Base-by-base conservation (phyloP, 2,329 filamentous ascomycete genomes). In the Aspergillus pseudoterreus region DNA sequence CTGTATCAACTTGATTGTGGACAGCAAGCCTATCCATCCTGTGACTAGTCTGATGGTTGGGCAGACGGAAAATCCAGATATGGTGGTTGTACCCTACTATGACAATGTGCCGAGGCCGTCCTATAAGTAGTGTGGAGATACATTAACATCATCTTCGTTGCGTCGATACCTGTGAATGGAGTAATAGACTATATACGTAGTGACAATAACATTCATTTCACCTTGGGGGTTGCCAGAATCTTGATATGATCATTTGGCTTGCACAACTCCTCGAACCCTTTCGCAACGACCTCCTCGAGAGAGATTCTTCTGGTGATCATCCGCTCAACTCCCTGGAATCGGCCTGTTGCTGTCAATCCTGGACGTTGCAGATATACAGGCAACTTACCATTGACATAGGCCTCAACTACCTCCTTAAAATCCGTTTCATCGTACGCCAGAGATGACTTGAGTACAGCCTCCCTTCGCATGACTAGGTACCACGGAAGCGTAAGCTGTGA, bases 1-100 rank as follows among this genome's bases (percentile, higher is more conserved):
- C 10, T 60, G 71, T 48, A 62, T 77, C 45, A 73, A 76, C 56
- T 49, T 76, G 52, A 68, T 76, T 45, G 72, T 77, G 4, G 69
- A 66, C 41, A 58, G 60, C 10, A 64, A 70, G 42, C 71, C 70
- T 0, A 62, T 66, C 19, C 59, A 63, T 53, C 59, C 57, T 9
- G 47, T 57, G 14, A 61, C 57, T 27, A 71, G 69, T 53, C 59
- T 60, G 1, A 77, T 77, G 75, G 71, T 77, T n/a, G 71, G 71
- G 2, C 61, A 65, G 53, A 74, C 71, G 4, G 64, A 70, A 11
- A 71, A 75, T 59, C 64, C 65, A 43, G 63, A 75, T 55, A 67
- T 71, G 32, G 74, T 78, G 52, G 74, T 77, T 22, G 74, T 78
- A 48, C 75, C 75, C 3, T 78, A 78, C 55, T 77, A 78, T 57